These are phyloP conservation scores for Physcomitrellopsis africana DNA, from an alignment of 225 moss, liverwort and hornwort species.

Conservation along the genomic window DNA sequence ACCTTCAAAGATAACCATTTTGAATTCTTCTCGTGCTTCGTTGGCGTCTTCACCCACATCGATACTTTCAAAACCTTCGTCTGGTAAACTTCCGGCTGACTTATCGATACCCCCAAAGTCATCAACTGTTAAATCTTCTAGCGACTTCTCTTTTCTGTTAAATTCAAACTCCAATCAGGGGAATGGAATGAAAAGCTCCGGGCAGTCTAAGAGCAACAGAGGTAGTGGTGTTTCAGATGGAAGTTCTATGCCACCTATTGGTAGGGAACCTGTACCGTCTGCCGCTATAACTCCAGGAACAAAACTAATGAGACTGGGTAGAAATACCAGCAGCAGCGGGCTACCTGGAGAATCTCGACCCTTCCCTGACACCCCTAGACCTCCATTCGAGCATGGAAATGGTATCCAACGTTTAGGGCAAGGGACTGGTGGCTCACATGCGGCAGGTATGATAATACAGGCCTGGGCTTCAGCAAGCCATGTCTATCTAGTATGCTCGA, in stretches of 20 bases:
- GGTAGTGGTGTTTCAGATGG: conserved; percentile 38
- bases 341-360: conserved; percentile 39
- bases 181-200: conserved; percentile 42
- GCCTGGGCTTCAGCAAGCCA: conserved; percentile 18
- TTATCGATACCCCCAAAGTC: conserved; percentile 39
- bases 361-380: conserved; percentile 50
- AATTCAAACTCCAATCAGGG: conserved; percentile 59
- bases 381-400: conserved; percentile 42
- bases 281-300: conserved; percentile 10
- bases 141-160: conserved; percentile 53
- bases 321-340: conserved; percentile 18
- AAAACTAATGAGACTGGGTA: conserved; percentile 24
- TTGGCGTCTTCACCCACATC: conserved; percentile 41
- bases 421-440: conserved; percentile 36
- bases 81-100: conserved; percentile 48
- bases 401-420: conserved; percentile 42
- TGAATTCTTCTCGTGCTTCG: conserved; percentile 33
- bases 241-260: neutral
- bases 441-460: conserved; percentile 41
- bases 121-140: conserved; percentile 37
- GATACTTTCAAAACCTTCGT: conserved; percentile 45
- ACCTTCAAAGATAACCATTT: conserved; percentile 39
- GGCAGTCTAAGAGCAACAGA: conserved; percentile 47
- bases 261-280: conserved; percentile 11
- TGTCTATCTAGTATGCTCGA: conserved; percentile 12